phyloP scores from a whole-genome alignment of 306 rosid genomes.

The Cicer chorassanicum region DNA sequence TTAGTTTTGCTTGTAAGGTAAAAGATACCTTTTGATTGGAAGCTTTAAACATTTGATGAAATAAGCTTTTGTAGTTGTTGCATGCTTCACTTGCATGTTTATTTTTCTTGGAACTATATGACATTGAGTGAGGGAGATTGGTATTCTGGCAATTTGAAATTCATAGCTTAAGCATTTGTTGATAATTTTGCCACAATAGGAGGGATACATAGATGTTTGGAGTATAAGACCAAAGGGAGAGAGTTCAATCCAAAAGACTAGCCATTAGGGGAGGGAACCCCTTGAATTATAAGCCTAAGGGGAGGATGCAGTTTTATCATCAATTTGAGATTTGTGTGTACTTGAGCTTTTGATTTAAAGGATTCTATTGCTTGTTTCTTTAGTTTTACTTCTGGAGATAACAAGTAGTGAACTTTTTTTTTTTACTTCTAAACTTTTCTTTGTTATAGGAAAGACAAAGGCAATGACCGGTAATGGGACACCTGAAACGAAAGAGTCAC shows the following conservation, averaged over 20 bases:
- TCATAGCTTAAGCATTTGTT: slow-evolving; percentile 13
- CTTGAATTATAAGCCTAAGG: neutral
- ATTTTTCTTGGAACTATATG: neutral
- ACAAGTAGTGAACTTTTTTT: slow-evolving; percentile 20
- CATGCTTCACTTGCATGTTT: slow-evolving; percentile 6
- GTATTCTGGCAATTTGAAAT: neutral
- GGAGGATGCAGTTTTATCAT: slow-evolving; percentile 10
- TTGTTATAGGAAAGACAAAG: slow-evolving; percentile 66
- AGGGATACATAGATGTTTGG: neutral
- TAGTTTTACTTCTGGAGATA: slow-evolving; percentile 26
- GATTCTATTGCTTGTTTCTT: slow-evolving; percentile 10
- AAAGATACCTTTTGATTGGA: neutral
- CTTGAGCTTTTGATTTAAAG: slow-evolving; percentile 17
- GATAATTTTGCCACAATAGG: slow-evolving; percentile 1
- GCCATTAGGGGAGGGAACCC: neutral
- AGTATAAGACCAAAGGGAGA: neutral
- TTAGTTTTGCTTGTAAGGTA: neutral
- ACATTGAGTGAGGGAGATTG: neutral
- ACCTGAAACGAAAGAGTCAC: slow-evolving; percentile 66
- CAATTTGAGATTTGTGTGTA: neutral
- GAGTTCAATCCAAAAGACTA: neutral
- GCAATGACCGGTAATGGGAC: slow-evolving; percentile 64
- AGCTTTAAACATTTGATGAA: slow-evolving; percentile 2
- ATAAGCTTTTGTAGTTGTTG: slow-evolving; percentile 19
- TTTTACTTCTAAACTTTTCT: slow-evolving; percentile 35